phyloP scores from a whole-genome alignment of 805 yeast genomes.

The Candida boidinii region DNA sequence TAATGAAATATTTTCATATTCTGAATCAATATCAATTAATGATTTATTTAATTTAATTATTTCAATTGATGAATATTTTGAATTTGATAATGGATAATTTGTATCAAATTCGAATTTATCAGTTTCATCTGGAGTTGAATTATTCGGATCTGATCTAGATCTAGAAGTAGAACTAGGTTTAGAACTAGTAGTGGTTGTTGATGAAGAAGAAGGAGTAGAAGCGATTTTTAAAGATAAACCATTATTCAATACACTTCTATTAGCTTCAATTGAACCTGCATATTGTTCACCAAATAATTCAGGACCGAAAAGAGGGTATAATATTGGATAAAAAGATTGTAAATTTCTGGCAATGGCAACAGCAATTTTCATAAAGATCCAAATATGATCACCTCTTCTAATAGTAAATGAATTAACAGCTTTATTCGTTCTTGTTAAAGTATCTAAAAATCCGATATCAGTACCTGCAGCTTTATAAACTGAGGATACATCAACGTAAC shows the following conservation, averaged over 20 bases:
- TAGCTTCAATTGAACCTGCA: neutral
- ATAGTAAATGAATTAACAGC: neutral
- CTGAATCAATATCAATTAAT: too few species aligned
- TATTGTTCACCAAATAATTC: neutral
- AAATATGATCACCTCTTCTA: neutral
- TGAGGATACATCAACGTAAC: neutral
- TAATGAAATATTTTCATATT: too few species aligned
- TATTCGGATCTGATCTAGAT: too few species aligned
- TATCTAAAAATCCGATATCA: neutral
- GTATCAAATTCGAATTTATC: too few species aligned
- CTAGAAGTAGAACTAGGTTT: too few species aligned
- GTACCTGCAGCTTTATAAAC: neutral
- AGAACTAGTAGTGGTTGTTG: too few species aligned
- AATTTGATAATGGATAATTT: too few species aligned
- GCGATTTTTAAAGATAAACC: too few species aligned
- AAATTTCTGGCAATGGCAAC: neutral
- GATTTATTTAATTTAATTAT: too few species aligned
- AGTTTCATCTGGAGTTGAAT: too few species aligned
- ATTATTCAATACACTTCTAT: neutral
- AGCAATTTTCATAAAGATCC: constrained; percentile 1
- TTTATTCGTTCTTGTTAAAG: neutral
- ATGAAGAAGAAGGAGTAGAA: too few species aligned
- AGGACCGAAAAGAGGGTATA: neutral
- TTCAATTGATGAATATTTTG: too few species aligned
- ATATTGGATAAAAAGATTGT: neutral